These are phyloP conservation scores for Pisolithus thermaeus DNA, from an alignment of 1,284 basidiomycete genomes.

Conservation along the genomic window DNA sequence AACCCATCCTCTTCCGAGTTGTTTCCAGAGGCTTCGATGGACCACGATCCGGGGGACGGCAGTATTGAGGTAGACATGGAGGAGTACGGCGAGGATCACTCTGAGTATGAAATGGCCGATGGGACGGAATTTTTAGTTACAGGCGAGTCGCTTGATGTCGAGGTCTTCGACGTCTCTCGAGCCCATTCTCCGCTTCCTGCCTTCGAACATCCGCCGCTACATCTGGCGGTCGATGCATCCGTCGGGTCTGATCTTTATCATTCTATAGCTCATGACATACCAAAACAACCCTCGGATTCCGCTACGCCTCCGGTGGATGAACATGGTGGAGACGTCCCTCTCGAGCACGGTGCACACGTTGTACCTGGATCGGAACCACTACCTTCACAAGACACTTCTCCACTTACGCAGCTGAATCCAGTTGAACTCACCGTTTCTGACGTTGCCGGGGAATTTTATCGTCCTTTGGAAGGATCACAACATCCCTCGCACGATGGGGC, in stretches of 20 bases:
- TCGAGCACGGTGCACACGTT: constrained; percentile 15
- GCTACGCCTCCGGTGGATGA: constrained; percentile 3
- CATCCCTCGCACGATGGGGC: not conserved
- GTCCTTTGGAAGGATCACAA: not conserved
- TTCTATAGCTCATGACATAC: not conserved
- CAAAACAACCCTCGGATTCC: constrained; percentile 9
- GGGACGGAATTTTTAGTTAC: constrained; percentile 28
- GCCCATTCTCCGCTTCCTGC: not conserved
- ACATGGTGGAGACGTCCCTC: constrained; percentile 10
- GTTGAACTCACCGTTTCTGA: not conserved
- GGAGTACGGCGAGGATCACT: constrained; percentile 44
- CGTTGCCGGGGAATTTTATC: not conserved
- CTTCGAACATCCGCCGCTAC: not conserved
- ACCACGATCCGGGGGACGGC: constrained; percentile 33
- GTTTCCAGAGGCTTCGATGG: constrained; percentile 57
- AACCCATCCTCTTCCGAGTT: constrained; percentile 42
- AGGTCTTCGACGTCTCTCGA: constrained; percentile 32
- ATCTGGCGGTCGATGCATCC: not conserved
- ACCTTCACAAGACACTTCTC: constrained; percentile 1
- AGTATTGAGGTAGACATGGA: constrained; percentile 72
- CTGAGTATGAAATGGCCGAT: constrained; percentile 70
- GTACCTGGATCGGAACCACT: constrained; percentile 11
- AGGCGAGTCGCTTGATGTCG: constrained; percentile 48
- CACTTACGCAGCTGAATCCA: not conserved
- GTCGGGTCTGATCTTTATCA: constrained; percentile 8